Base-by-base conservation (phyloP, 2,329 filamentous ascomycete species). In the Phyllosticta capitalensis region DNA sequence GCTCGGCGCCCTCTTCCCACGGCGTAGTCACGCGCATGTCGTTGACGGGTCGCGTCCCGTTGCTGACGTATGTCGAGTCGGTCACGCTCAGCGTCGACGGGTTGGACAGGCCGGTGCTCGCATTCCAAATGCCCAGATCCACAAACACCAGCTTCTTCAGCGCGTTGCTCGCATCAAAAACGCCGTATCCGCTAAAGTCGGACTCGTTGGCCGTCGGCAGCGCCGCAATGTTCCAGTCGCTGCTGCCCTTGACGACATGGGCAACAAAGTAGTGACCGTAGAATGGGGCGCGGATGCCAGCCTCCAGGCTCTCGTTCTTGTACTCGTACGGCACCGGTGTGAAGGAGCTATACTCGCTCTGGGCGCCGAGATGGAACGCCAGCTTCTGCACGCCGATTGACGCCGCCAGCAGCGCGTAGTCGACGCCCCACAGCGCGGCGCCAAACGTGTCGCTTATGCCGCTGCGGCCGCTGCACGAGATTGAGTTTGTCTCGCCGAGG, bases 351-450 rank as follows among this genome's bases (percentile, higher is more conserved):
- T 64, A 62, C 24, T 64, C 60, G 63, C 68, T 70, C 30, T 67
- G 67, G 21, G 80, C 82, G 14, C 79, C 71, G 52, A 72, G 70
- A 64, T 82, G 80, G 71, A 81, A 82, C 63, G 80, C 81, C 0
- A 64, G 69, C 45, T 56, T 56, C 33, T 49, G 26, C 55, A 61
- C 54, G 21, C 61, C 55, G 22, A 55, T 45, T 20, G 30, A 52
- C 21, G 56, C 55, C 26, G 59, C 55, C 19, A 52, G 26, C 58
- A 63, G 55, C 20, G 56, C 61, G 45, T 76, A 79, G 68, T 81
- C 78, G 63, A 80, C 70, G n/a, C 78, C 78, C 78, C 78, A 81
- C 4, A 81, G 71, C 1, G 72, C 78, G 3, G 77, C 77, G 10
- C 78, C 78, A 59, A 78, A 80, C 0, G 76, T 79, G 0, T 77